Evolutionary conservation across 2,329 filamentous ascomycete species (phyloP).

Genomic region (Apiospora marii): DNA sequence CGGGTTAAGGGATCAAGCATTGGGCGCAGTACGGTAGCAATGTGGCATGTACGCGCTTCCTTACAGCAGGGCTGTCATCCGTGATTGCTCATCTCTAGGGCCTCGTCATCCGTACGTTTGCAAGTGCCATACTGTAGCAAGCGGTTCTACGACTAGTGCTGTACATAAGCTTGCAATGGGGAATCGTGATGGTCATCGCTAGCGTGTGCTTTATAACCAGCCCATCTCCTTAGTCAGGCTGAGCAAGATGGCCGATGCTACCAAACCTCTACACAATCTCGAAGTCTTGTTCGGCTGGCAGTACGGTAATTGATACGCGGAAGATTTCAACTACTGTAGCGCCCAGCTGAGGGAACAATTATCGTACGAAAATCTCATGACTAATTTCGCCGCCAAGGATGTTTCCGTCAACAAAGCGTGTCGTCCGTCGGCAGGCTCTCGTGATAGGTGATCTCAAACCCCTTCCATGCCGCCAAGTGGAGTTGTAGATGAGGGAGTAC

Average conservation of each 20-base stretch:
- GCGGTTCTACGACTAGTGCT: not conserved
- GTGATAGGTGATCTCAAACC: conserved; percentile 8
- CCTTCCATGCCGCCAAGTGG: conserved; percentile 11
- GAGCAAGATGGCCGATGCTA: not conserved
- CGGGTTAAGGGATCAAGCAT: not conserved
- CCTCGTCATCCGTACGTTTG: not conserved
- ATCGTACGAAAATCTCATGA: conserved; percentile 13
- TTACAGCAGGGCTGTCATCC: not conserved
- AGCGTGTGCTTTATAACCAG: not conserved
- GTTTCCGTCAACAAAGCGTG: not conserved
- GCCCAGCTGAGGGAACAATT: not conserved
- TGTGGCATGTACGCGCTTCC: not conserved
- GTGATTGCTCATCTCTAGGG: too few species aligned
- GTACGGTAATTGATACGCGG: not conserved
- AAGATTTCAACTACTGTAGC: not conserved
- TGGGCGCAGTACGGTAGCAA: not conserved
- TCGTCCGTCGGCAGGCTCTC: not conserved
- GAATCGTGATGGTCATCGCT: conserved; percentile 2
- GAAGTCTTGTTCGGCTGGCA: not conserved
- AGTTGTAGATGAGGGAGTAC: conserved; percentile 12
- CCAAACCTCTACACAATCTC: not conserved
- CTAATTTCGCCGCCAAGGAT: not conserved
- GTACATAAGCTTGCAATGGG: conserved; percentile 6
- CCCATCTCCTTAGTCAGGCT: conserved; percentile 9
- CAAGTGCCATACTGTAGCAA: not conserved